A percentile compares a stretch with the other conserved stretches of the same genome.
Evolutionary conservation across 2,329 filamentous ascomycete genomes (phyloP).

Genomic region (Cercospora sesami): DNA sequence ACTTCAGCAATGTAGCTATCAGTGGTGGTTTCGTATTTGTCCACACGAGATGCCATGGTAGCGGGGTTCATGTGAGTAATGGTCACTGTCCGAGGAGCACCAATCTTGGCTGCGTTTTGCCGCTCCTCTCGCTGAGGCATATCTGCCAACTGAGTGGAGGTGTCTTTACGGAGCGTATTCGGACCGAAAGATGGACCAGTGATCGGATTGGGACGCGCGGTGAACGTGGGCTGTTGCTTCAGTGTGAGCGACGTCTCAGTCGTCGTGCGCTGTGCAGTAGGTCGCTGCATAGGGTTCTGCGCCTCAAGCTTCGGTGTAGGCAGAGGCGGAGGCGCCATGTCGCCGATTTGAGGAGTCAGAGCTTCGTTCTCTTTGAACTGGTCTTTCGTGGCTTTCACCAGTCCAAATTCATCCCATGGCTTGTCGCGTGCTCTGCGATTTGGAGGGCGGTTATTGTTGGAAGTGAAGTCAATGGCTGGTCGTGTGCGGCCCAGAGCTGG

Average conservation of each 20-base stretch:
- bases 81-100: conserved; percentile 68
- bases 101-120: conserved; percentile 48
- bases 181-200: conserved; percentile 52
- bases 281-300: conserved; percentile 8
- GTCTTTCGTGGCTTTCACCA: conserved; percentile 69
- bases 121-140: conserved; percentile 52
- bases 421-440: conserved; percentile 69
- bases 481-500: conserved; percentile 74
- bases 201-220: conserved; percentile 53
- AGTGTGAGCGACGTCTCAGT: conserved; percentile 21
- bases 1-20: conserved; percentile 83
- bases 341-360: conserved; percentile 28
- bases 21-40: conserved; percentile 71
- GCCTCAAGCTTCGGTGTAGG: conserved; percentile 20
- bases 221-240: conserved; percentile 33
- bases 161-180: conserved; percentile 45
- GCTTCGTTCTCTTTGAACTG: conserved; percentile 70
- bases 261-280: conserved; percentile 16
- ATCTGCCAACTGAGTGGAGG: conserved; percentile 42
- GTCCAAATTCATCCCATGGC: conserved; percentile 78
- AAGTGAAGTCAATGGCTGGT: conserved; percentile 73
- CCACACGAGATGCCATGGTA: conserved; percentile 65
- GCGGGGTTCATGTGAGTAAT: conserved; percentile 72
- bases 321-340: conserved; percentile 18
- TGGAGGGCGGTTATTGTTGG: conserved; percentile 70